phyloP scores from a whole-genome alignment of 108 stramenopile species.

The Skeletonema menzelii region DNA sequence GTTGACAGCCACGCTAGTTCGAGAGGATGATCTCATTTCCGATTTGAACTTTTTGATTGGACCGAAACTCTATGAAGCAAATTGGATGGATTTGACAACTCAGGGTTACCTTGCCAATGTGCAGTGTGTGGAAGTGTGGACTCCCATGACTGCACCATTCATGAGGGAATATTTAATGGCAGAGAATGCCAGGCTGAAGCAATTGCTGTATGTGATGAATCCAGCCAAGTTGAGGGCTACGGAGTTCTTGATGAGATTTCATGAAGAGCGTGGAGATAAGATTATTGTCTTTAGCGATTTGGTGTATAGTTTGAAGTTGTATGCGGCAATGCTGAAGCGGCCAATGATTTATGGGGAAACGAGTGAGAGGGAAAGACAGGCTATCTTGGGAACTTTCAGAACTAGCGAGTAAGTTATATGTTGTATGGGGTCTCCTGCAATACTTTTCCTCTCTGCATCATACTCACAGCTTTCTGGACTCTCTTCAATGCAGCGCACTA shows the following conservation, averaged over 20 bases:
- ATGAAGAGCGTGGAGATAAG: slow-evolving; percentile 96
- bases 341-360: slow-evolving; percentile 97
- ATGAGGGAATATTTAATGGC: slow-evolving; percentile 94
- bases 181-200: slow-evolving; percentile 76
- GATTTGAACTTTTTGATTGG: slow-evolving; percentile 98
- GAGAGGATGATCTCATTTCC: slow-evolving; percentile 97
- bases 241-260: slow-evolving; percentile 91
- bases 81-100: slow-evolving; percentile 99
- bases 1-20: slow-evolving; percentile 97
- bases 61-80: slow-evolving; percentile 99
- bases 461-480: not conserved
- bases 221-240: slow-evolving; percentile 93
- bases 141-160: slow-evolving; percentile 97
- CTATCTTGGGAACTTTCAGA: slow-evolving; percentile 90
- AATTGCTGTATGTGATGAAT: slow-evolving; percentile 97
- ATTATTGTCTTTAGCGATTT: slow-evolving; percentile 98
- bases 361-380: slow-evolving; percentile 91
- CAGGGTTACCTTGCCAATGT: slow-evolving; percentile 98
- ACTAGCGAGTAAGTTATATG: slow-evolving; percentile 58
- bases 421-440: not conserved
- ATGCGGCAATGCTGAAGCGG: slow-evolving; percentile 82
- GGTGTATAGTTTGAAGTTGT: slow-evolving; percentile 90
- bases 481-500: slow-evolving; percentile 47
- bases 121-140: slow-evolving; percentile 99
- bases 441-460: not conserved